phyloP scores from a whole-genome alignment of 2,329 filamentous ascomycete genomes.

The Fusarium odoratissimum region DNA sequence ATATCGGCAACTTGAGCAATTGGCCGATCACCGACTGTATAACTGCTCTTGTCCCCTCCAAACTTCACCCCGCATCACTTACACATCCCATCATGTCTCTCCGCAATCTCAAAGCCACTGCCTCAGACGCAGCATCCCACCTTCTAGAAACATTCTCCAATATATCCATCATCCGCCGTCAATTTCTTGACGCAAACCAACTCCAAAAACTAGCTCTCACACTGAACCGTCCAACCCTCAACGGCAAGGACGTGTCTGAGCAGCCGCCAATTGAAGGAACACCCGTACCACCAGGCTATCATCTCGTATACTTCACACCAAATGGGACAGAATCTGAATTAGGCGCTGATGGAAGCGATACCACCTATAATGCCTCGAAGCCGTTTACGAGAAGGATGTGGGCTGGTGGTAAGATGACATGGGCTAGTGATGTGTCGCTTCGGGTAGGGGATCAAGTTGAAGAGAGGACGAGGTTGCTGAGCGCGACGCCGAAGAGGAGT shows the following conservation, averaged over 20 bases:
- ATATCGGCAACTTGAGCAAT: background rate
- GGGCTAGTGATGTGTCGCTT: constrained; percentile 53
- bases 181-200: constrained; percentile 71
- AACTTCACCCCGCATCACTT: constrained; percentile 14
- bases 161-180: constrained; percentile 49
- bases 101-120: constrained; percentile 35
- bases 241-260: constrained; percentile 53
- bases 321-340: constrained; percentile 64
- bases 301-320: constrained; percentile 73
- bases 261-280: constrained; percentile 56
- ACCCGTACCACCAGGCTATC: constrained; percentile 68
- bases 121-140: constrained; percentile 47
- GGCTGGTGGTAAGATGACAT: constrained; percentile 71
- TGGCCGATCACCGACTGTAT: background rate
- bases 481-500: constrained; percentile 65
- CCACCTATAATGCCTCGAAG: constrained; percentile 66
- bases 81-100: constrained; percentile 21
- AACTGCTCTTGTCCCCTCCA: background rate
- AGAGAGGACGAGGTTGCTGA: constrained; percentile 67
- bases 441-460: constrained; percentile 65
- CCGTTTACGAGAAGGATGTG: constrained; percentile 76
- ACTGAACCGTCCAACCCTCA: constrained; percentile 61
- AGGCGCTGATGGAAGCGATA: constrained; percentile 70
- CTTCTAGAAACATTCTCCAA: constrained; percentile 48
- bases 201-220: constrained; percentile 71